Conservation (phyloP, 441 rosid genomes). For the Arabidopsis lyrata region DNA sequence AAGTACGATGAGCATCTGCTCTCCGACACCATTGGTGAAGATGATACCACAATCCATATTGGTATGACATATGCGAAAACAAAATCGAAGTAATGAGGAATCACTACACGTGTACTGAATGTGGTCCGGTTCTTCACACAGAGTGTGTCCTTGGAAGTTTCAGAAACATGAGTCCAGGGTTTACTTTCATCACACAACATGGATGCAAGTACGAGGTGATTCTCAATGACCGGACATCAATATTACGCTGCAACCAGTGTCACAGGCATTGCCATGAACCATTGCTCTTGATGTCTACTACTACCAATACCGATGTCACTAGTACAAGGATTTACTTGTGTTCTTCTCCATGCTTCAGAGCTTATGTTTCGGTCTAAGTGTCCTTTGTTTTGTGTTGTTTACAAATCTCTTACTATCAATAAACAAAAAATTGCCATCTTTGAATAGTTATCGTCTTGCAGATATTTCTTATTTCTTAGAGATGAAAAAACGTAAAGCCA, state of each 20-base stretch:
- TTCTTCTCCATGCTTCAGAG: not conserved
- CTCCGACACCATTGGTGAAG: not conserved
- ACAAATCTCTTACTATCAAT: not conserved
- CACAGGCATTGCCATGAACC: conserved; percentile 16
- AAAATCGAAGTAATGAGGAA: not conserved
- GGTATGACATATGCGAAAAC: conserved; percentile 36
- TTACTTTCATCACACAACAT: not conserved
- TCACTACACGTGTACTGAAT: conserved; percentile 9
- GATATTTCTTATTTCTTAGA: not conserved
- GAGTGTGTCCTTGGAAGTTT: conserved; percentile 8
- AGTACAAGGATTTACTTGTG: not conserved
- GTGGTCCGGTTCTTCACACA: conserved; percentile 19
- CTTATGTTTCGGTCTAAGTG: not conserved
- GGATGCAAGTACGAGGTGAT: not conserved
- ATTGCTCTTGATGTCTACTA: conserved; percentile 17
- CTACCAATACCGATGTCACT: not conserved
- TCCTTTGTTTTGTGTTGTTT: not conserved
- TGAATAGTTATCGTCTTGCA: not conserved
- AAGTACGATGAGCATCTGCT: conserved; percentile 36
- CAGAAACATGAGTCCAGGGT: conserved; percentile 26
- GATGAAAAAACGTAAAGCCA: not conserved
- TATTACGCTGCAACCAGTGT: not conserved
- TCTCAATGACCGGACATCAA: conserved; percentile 19
- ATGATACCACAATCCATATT: not conserved
- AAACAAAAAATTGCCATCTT: not conserved